Conservation (phyloP, 2,329 filamentous ascomycete species). For the Aspergillus sp. region DNA sequence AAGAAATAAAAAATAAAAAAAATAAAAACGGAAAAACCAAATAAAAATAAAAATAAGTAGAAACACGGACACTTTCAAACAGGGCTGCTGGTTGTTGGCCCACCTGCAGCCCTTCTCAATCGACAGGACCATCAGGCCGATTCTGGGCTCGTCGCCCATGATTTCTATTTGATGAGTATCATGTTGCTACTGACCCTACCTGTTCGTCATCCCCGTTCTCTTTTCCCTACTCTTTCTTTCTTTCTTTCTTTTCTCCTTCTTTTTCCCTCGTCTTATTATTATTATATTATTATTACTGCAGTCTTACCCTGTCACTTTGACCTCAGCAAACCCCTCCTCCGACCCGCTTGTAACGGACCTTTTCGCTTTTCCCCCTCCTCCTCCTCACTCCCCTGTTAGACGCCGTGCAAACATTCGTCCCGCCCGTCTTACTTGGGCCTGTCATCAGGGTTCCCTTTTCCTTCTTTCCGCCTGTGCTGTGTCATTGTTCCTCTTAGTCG, state of each 20-base stretch:
- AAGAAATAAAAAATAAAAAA: not conserved
- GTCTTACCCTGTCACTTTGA: constrained; percentile 17
- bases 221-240: not conserved
- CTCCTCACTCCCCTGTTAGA: constrained; percentile 19
- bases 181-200: constrained; percentile 7
- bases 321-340: constrained; percentile 22
- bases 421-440: constrained; percentile 11
- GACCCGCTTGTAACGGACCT: constrained; percentile 21
- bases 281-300: constrained; percentile 11
- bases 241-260: not conserved
- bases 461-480: not conserved
- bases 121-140: constrained; percentile 18
- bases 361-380: constrained; percentile 6
- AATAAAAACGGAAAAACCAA: constrained; percentile 6
- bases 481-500: not conserved
- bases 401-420: constrained; percentile 32
- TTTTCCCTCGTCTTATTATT: not conserved
- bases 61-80: constrained; percentile 11
- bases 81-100: constrained; percentile 17
- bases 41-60: constrained; percentile 4
- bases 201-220: constrained; percentile 7
- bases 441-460: not conserved
- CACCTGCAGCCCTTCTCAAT: constrained; percentile 20
- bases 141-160: constrained; percentile 14
- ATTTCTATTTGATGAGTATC: constrained; percentile 18